phyloP scores from a whole-genome alignment of 1,284 basidiomycete species.

The Ceratobasidium papillatum region DNA sequence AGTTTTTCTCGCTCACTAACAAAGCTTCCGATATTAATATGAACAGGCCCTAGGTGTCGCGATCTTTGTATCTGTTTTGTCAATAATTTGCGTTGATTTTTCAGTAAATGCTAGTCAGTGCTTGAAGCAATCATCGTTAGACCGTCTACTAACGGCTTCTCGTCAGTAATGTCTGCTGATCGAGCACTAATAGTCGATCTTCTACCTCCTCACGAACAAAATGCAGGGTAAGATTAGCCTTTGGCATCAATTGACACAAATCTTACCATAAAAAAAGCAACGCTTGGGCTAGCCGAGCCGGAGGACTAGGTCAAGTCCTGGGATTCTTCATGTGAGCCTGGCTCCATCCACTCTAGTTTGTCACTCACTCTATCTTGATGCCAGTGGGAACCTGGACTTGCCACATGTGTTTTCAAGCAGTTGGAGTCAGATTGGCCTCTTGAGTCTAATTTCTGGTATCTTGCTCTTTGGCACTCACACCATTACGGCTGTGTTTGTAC shows the following conservation, averaged over 20 bases:
- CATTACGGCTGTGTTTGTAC: constrained; percentile 56
- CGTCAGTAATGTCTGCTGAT: constrained; percentile 60
- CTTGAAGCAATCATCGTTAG: background rate
- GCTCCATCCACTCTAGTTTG: background rate
- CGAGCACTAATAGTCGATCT: constrained; percentile 60
- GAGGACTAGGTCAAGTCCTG: constrained; percentile 80
- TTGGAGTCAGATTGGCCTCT: constrained; percentile 83
- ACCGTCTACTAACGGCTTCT: background rate
- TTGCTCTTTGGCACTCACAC: constrained; percentile 57
- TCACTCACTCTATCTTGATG: background rate
- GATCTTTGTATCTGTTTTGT: constrained; percentile 80
- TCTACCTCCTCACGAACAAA: constrained; percentile 54
- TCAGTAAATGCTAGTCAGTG: constrained; percentile 83
- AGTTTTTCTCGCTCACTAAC: background rate
- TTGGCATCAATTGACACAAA: background rate
- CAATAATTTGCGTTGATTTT: constrained; percentile 93
- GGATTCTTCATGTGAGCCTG: constrained; percentile 73
- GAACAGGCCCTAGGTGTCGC: constrained; percentile 69
- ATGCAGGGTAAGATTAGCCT: constrained; percentile 53
- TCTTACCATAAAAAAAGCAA: constrained; percentile 56
- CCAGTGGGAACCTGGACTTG: constrained; percentile 73
- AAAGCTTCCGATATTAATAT: background rate
- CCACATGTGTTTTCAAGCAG: constrained; percentile 71
- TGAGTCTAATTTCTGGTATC: constrained; percentile 59
- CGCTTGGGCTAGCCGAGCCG: constrained; percentile 94